Evolutionary conservation across 805 yeast species (phyloP).

Genomic region (Pichia occidentalis): DNA sequence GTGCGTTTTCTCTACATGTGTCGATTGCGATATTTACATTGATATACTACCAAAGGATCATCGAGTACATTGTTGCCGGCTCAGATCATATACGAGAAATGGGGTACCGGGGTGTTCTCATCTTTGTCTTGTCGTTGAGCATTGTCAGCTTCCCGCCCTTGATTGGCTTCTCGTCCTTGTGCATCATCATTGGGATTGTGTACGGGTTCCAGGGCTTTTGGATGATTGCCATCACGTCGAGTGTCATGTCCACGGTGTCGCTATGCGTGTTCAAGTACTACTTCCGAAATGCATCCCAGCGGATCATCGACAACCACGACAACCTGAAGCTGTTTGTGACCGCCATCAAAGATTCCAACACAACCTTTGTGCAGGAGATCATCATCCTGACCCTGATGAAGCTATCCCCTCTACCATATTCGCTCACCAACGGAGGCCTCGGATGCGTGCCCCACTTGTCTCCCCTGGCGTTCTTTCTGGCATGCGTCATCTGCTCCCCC

Average conservation of each 20-base stretch:
- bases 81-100: conserved; percentile 38
- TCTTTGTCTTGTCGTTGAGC: conserved; percentile 49
- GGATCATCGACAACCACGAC: conserved; percentile 53
- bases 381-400: conserved; percentile 65
- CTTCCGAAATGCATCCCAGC: conserved; percentile 50
- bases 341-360: conserved; percentile 51
- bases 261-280: conserved; percentile 61
- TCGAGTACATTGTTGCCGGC: conserved; percentile 33
- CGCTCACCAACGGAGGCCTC: conserved; percentile 85
- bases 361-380: conserved; percentile 46
- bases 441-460: conserved; percentile 79
- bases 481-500: conserved; percentile 74
- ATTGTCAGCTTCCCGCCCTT: conserved; percentile 85
- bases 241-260: conserved; percentile 68
- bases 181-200: conserved; percentile 67
- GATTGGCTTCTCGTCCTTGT: conserved; percentile 69
- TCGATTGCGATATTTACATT: conserved; percentile 1
- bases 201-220: conserved; percentile 88
- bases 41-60: conserved; percentile 32
- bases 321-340: conserved; percentile 69
- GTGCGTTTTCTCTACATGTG: background rate
- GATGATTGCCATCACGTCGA: conserved; percentile 59
- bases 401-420: conserved; percentile 89
- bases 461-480: conserved; percentile 54
- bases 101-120: conserved; percentile 24